Percentiles rank a stretch among this genome's conserved stretches.
phyloP scores from a whole-genome alignment of 1,284 basidiomycete species.

The Ganoderma lingzhi region DNA sequence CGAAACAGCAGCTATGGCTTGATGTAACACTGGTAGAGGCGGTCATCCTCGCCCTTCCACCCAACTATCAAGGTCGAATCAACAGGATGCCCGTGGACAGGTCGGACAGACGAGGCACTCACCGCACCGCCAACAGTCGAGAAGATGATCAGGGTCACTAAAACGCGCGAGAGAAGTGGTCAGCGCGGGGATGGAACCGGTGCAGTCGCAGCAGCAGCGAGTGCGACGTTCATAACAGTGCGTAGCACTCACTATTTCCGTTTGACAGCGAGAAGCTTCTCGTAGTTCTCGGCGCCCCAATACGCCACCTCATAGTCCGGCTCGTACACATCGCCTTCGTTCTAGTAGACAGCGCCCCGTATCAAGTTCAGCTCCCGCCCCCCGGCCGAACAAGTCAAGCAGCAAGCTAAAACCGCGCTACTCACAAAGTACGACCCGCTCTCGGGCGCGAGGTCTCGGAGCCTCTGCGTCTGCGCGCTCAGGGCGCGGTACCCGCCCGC shows the following conservation, averaged over 20 bases:
- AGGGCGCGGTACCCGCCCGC: constrained; percentile 44
- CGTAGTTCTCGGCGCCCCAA: constrained; percentile 60
- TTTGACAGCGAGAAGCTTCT: constrained; percentile 55
- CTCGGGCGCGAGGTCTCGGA: constrained; percentile 55
- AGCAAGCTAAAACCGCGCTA: constrained; percentile 12
- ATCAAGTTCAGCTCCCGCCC: no score
- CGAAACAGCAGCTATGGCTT: constrained; percentile 15
- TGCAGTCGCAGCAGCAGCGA: background rate
- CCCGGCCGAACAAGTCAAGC: no score
- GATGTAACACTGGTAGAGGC: constrained; percentile 36
- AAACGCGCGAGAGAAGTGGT: constrained; percentile 1
- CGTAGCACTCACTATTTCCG: constrained; percentile 57
- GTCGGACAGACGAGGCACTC: constrained; percentile 33
- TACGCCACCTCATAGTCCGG: constrained; percentile 58
- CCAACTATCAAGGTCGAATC: constrained; percentile 30
- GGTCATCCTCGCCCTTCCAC: constrained; percentile 33
- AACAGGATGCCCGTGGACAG: background rate
- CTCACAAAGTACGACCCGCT: constrained; percentile 59
- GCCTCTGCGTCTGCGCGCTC: constrained; percentile 46
- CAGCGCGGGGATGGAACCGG: background rate
- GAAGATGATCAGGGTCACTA: constrained; percentile 61
- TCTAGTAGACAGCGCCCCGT: constrained; percentile 46
- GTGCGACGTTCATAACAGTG: background rate
- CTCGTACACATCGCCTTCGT: constrained; percentile 66
- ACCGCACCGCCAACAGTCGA: constrained; percentile 73